phyloP scores from a whole-genome alignment of 768 basidiomycete species.

The Symmetrospora coprosmae region DNA sequence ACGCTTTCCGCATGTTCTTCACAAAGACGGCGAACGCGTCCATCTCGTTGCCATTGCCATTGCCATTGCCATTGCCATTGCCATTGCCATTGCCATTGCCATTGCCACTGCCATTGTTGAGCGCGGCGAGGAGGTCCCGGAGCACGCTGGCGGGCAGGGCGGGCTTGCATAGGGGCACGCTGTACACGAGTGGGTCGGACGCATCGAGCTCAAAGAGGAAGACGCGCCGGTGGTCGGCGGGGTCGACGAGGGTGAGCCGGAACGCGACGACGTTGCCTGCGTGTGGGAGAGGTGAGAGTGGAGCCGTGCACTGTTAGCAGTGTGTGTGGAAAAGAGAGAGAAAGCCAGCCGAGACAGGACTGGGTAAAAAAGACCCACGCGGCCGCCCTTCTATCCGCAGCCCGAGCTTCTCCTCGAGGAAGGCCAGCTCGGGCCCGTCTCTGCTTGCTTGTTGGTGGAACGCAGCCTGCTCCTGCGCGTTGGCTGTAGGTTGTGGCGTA shows the following conservation, averaged over 20 bases:
- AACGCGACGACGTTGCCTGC: conserved; percentile 20
- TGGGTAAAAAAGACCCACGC: not conserved
- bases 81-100: too few species aligned
- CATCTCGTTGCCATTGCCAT: too few species aligned
- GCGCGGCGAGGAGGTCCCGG: not conserved
- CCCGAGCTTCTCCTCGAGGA: conserved; percentile 14
- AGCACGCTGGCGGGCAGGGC: not conserved
- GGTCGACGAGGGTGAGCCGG: conserved; percentile 8
- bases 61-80: too few species aligned
- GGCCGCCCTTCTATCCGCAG: conserved; percentile 11
- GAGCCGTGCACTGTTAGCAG: too few species aligned
- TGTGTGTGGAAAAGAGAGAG: too few species aligned
- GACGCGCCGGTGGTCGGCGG: conserved; percentile 6
- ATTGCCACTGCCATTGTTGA: conserved; percentile 15
- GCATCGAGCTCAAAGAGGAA: conserved; percentile 21
- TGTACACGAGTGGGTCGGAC: not conserved
- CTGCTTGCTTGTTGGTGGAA: conserved; percentile 16
- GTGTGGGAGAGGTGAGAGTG: too few species aligned
- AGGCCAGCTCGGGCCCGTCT: conserved; percentile 16
- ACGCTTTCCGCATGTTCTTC: not conserved
- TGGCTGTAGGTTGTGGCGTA: not conserved
- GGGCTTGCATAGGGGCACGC: conserved; percentile 9
- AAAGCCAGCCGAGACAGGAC: not conserved
- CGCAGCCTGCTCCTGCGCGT: not conserved
- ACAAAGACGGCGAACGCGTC: not conserved